Percentiles rank a stretch among this genome's conserved stretches.
These are phyloP conservation scores for Quercus rubra DNA, from an alignment of 306 rosid genomes.

Conservation along the genomic window DNA sequence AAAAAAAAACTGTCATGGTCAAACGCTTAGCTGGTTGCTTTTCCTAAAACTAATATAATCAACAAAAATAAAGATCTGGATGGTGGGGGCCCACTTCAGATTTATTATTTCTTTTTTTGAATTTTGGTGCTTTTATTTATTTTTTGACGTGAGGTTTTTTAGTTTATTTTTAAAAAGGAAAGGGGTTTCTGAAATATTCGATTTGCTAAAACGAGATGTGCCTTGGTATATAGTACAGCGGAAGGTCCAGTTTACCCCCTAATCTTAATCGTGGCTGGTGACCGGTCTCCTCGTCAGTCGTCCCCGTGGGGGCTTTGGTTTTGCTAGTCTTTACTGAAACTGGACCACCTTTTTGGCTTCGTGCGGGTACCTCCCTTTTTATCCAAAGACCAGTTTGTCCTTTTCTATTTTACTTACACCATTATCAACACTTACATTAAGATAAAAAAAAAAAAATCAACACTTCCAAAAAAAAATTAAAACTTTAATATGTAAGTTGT, in stretches of 20 bases:
- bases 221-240: conserved; percentile 1
- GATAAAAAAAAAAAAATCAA: no score
- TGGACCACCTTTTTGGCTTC: conserved; percentile 32
- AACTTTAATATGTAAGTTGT: no score
- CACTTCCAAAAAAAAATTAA: no score
- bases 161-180: conserved; percentile 8
- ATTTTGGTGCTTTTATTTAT: conserved; percentile 4
- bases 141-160: conserved; percentile 6
- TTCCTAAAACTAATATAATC: conserved; percentile 9
- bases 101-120: background rate
- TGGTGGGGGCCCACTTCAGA: conserved; percentile 4
- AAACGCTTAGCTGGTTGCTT: conserved; percentile 56
- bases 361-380: conserved; percentile 3
- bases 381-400: conserved; percentile 11
- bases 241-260: conserved; percentile 13
- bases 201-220: conserved; percentile 42
- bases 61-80: background rate
- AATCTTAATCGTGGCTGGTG: conserved; percentile 12
- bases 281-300: conserved; percentile 24
- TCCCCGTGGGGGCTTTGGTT: conserved; percentile 42
- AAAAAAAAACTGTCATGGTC: conserved; percentile 51
- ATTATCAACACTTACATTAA: no score
- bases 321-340: conserved; percentile 28
- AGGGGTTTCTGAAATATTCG: conserved; percentile 37
- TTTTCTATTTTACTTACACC: background rate